Evolutionary conservation across 2,329 filamentous ascomycete genomes (phyloP).

Genomic region (Penicillium sp.): DNA sequence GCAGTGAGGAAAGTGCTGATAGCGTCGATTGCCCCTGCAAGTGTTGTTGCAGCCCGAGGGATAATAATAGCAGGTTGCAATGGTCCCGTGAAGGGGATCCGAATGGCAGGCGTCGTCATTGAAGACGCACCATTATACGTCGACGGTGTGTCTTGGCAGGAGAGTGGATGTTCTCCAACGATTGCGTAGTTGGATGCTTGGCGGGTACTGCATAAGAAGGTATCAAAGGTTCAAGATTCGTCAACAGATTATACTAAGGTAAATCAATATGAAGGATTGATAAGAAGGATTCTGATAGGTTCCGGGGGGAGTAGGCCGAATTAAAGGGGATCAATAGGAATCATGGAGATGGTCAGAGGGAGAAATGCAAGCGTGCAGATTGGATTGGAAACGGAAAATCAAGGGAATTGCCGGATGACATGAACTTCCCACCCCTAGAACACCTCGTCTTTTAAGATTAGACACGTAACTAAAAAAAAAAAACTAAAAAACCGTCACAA

Average conservation of each 20-base stretch:
- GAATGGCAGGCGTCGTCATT: constrained; percentile 72
- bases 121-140: constrained; percentile 33
- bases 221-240: not conserved
- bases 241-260: not conserved
- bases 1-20: constrained; percentile 72
- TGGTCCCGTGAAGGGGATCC: constrained; percentile 86
- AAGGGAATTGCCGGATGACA: constrained; percentile 25
- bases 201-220: not conserved
- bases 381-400: constrained; percentile 13
- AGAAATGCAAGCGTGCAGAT: constrained; percentile 6
- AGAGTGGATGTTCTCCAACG: constrained; percentile 5
- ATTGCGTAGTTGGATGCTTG: constrained; percentile 13
- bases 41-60: constrained; percentile 67
- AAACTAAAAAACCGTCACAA: not conserved
- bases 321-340: not conserved
- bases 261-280: not conserved
- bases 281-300: not conserved
- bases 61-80: constrained; percentile 73
- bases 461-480: not conserved
- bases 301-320: not conserved
- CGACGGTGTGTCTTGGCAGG: constrained; percentile 9
- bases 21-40: constrained; percentile 72
- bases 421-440: constrained; percentile 7
- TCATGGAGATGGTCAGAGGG: not conserved
- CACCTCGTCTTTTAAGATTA: not conserved